phyloP scores from a whole-genome alignment of 2,329 filamentous ascomycete species.

The Cladorrhinum sp. region DNA sequence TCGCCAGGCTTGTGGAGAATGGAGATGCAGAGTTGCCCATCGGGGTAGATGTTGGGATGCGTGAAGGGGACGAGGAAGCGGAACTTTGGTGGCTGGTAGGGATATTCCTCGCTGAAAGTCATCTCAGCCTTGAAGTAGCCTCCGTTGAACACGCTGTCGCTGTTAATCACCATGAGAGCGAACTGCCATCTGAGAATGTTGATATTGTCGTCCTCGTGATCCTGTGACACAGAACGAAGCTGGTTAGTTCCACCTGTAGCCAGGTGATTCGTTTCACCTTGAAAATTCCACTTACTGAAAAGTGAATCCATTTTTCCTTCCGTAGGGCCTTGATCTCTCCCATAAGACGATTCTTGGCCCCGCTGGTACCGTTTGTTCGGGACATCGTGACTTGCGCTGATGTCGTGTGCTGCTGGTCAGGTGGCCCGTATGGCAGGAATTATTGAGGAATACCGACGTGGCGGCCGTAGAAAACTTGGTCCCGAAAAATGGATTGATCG shows the following conservation, averaged over 20 bases:
- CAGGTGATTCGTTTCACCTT: neutral
- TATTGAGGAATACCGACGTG: neutral
- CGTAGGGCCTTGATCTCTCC: constrained; percentile 77
- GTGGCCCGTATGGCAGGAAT: neutral
- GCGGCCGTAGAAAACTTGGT: neutral
- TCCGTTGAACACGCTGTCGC: constrained; percentile 86
- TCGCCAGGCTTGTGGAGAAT: constrained; percentile 92
- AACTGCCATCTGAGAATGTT: constrained; percentile 86
- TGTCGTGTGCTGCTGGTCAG: neutral
- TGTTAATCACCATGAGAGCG: constrained; percentile 87
- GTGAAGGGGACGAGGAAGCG: constrained; percentile 75
- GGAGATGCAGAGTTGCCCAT: constrained; percentile 91
- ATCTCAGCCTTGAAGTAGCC: constrained; percentile 87
- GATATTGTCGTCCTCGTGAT: constrained; percentile 62
- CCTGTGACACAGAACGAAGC: constrained; percentile 40
- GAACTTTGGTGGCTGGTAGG: constrained; percentile 84
- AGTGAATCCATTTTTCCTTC: constrained; percentile 91
- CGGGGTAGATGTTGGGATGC: constrained; percentile 91
- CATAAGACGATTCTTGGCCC: constrained; percentile 80
- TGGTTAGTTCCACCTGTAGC: constrained; percentile 8
- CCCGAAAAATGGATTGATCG: neutral
- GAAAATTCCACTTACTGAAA: constrained; percentile 57
- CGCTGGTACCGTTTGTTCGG: constrained; percentile 23
- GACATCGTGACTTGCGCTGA: constrained; percentile 15
- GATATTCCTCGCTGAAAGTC: constrained; percentile 84